phyloP scores from a whole-genome alignment of 192 early-diverging fungal species.

The Gaertneriomyces sp. region DNA sequence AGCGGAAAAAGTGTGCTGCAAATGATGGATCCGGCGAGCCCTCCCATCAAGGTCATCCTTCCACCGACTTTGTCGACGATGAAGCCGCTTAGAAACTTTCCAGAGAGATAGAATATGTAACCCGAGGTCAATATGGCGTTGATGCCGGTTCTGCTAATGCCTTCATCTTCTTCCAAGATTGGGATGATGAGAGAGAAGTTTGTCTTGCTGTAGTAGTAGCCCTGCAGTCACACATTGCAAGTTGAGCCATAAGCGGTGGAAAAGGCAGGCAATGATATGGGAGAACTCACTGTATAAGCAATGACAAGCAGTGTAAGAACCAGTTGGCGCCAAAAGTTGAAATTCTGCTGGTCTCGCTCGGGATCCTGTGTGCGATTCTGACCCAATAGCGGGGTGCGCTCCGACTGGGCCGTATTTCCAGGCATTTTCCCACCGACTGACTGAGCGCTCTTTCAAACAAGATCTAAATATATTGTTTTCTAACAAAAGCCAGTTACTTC shows the following conservation, averaged over 20 bases:
- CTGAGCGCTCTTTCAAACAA: no score
- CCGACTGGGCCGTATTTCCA: no score
- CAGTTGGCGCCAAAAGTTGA: constrained; percentile 1
- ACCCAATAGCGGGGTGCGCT: no score
- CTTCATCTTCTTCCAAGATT: constrained; percentile 15
- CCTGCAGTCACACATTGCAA: neutral
- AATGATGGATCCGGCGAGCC: constrained; percentile 23
- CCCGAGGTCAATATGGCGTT: constrained; percentile 14
- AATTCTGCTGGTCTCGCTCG: no score
- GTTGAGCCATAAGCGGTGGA: neutral
- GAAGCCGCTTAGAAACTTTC: constrained; percentile 23
- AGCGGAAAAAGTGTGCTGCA: constrained; percentile 16
- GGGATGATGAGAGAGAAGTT: constrained; percentile 24
- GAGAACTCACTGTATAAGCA: constrained; percentile 20
- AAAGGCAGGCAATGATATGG: neutral
- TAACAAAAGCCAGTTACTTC: no score
- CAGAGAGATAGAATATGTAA: constrained; percentile 12
- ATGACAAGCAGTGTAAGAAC: constrained; percentile 14
- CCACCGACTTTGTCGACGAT: constrained; percentile 21
- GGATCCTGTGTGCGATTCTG: no score
- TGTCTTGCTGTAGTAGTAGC: constrained; percentile 25
- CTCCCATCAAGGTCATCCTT: constrained; percentile 13
- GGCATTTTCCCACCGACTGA: no score
- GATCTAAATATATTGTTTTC: no score
- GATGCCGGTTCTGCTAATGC: constrained; percentile 6